Evolutionary conservation across 495 filamentous ascomycete genomes (phyloP), one percentile per base, ranked within the genome.

Genomic region (Cercophora samala): DNA sequence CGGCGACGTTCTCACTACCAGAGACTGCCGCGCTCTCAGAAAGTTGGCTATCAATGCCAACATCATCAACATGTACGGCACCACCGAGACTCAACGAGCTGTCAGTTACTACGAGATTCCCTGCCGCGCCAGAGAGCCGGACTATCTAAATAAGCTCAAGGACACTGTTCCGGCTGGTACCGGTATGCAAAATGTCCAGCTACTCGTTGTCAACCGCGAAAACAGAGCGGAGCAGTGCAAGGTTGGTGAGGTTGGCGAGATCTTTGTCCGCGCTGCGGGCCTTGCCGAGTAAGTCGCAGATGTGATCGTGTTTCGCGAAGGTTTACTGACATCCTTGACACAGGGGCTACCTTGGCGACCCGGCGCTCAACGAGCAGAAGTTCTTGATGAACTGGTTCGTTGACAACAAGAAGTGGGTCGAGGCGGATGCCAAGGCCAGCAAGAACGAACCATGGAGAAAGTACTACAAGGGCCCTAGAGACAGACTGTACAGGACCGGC

Each of bases 341-440:
- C 37, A 46, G 37, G 78, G 91, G 92, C 15, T 97, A 97, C 70
- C 81, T 95, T 5, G 89, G 88, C 4, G 85, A 89, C 18, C 81
- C 84, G 11, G 85, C 90, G 24, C 71, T 93, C 64, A 97, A 87
- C 64, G 79, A 89, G 56, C 78, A 86, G 68, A 97, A 97, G 73
- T 97, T 99, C 77, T 73, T 97, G 23, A 82, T 78, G 55, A 97
- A 94, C 74, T 97, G 92, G 91, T 99, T 96, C 68, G 86, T 95
- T 8, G 85, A 94, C 69, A 86, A 86, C 25, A 75, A 88, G 58
- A 82, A 82, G 53, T 97, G 94, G 94, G 77, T 84, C 2, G 82
- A 89, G 21, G 81, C 84, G 58, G 85, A 93, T 64, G 75, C 88
- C 68, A 79, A 83, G 77, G 84, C 68, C 60, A 77, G 52, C 69